Evolutionary conservation across 345 rosid species (phyloP).

Genomic region (Populus euphratica): DNA sequence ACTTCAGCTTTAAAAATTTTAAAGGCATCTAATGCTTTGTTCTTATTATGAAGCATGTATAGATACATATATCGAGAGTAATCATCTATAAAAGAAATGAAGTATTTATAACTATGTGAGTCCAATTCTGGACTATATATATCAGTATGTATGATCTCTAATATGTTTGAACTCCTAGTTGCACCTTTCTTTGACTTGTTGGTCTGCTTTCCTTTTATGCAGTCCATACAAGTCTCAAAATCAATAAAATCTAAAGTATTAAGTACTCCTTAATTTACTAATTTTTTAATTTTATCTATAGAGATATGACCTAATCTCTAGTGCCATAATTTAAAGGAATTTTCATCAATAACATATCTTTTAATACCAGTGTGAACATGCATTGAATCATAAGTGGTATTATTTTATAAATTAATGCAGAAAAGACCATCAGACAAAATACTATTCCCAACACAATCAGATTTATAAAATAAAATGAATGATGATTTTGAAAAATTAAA

Average conservation of each 20-base stretch:
- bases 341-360: no score
- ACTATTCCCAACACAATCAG: not conserved
- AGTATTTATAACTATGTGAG: not conserved
- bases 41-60: not conserved
- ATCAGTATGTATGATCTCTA: no score
- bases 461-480: not conserved
- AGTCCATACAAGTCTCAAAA: not conserved
- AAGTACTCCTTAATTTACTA: not conserved
- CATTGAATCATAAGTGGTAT: not conserved
- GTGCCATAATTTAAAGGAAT: not conserved
- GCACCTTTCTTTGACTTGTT: no score
- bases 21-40: slow-evolving; percentile 9
- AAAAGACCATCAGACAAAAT: slow-evolving; percentile 4
- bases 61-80: slow-evolving; percentile 1
- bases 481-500: not conserved
- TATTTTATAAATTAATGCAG: not conserved
- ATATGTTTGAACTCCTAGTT: no score
- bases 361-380: not conserved
- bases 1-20: slow-evolving; percentile 10
- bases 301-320: not conserved
- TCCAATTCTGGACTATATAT: no score
- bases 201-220: not conserved
- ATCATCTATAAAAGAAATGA: not conserved
- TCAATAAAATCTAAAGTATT: not conserved
- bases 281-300: not conserved